Evolutionary conservation across 352 stramenopile genomes (phyloP), one percentile per base, ranked within the genome.

Genomic region (Thalassiosira livingstoniorum): DNA sequence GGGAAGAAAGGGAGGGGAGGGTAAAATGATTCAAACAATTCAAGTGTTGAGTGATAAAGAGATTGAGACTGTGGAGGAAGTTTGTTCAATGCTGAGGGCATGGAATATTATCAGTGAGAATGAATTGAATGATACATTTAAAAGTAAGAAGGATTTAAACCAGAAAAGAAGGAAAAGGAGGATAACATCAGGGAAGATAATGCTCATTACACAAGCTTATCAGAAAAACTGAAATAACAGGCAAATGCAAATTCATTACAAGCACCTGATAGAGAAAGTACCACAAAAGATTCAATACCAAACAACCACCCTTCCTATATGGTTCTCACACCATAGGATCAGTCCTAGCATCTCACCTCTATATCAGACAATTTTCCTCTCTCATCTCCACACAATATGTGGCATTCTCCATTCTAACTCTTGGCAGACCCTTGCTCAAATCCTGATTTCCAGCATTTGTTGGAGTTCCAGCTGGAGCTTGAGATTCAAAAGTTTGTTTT

Each of bases 371-470:
- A 34, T 42, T 81, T n/a, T 76, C 66, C 35, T 51, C 35, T 43
- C 88, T 86, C 7, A 92, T 86, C 62, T 53, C 83, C 11, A 79
- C 91, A n/a, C 88, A 92, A 80, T 29, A 54, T n/a, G 63, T 57
- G 18, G 68, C 82, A 21, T 91, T 90, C 75, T n/a, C 63, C 18
- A 64, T 86, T 23, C 65, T 92, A 1, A 82, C 67, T n/a, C 29
- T 66, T 25, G 60, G 54, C 31, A 37, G 57, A 10, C 51, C 23
- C 32, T n/a, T n/a, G n/a, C n/a, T n/a, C n/a, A n/a, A n/a, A n/a
- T n/a, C n/a, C n/a, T n/a, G n/a, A n/a, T n/a, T n/a, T n/a, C n/a
- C n/a, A n/a, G n/a, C n/a, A n/a, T n/a, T n/a, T n/a, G n/a, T n/a
- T n/a, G n/a, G n/a, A n/a, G n/a, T n/a, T n/a, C n/a, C n/a, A n/a